Conservation (phyloP, 257 asterid genomes). For the Solanum paucissectum region DNA sequence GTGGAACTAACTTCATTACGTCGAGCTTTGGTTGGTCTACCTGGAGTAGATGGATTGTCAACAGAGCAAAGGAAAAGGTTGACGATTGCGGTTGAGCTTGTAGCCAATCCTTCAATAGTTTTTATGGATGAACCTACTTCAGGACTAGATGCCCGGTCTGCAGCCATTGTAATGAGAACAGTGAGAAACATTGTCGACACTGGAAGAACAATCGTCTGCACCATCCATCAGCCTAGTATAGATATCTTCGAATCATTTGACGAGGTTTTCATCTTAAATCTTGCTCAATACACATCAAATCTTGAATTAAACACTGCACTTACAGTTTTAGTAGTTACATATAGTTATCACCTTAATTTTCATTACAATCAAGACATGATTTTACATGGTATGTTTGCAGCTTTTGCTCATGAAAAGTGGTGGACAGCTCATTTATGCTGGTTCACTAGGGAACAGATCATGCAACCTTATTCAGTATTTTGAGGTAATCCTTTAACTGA, state of each 20-base stretch:
- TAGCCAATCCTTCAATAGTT: slow-evolving; percentile 82
- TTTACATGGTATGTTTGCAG: slow-evolving; percentile 23
- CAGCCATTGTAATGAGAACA: slow-evolving; percentile 91
- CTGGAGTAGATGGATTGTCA: slow-evolving; percentile 73
- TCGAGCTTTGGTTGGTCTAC: slow-evolving; percentile 70
- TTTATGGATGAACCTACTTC: slow-evolving; percentile 95
- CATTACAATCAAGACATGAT: neutral
- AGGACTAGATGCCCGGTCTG: slow-evolving; percentile 87
- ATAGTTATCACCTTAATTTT: neutral
- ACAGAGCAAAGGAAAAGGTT: slow-evolving; percentile 82
- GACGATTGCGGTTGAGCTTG: slow-evolving; percentile 80
- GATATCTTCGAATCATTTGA: slow-evolving; percentile 84
- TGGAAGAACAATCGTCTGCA: slow-evolving; percentile 83
- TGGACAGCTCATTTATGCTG: slow-evolving; percentile 81
- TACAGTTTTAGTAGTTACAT: neutral
- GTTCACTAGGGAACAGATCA: slow-evolving; percentile 80
- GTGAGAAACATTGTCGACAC: slow-evolving; percentile 88
- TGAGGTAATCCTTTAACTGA: slow-evolving; percentile 40
- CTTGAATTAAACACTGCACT: neutral
- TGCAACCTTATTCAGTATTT: slow-evolving; percentile 55
- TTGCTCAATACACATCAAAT: neutral
- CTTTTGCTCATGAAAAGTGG: slow-evolving; percentile 81
- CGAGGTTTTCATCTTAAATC: slow-evolving; percentile 36
- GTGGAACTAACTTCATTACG: slow-evolving; percentile 60
- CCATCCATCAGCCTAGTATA: slow-evolving; percentile 88